Percentiles rank a stretch among this genome's conserved stretches.
Conservation (phyloP, 2,329 filamentous ascomycete genomes). For the Colletotrichum eleusines region DNA sequence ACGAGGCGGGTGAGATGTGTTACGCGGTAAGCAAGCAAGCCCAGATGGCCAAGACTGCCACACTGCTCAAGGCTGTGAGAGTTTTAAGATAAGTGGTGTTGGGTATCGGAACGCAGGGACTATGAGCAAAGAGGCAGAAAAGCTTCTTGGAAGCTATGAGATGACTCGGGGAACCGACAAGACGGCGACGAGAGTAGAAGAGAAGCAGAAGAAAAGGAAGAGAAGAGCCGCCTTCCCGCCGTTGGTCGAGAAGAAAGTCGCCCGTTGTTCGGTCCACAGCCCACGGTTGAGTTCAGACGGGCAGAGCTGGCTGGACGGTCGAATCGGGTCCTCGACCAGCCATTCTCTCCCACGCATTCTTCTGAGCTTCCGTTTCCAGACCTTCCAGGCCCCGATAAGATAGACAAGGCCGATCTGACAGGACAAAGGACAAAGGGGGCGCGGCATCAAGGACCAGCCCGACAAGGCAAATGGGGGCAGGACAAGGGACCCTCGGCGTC, state of each 20-base stretch:
- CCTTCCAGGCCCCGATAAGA: slow-evolving; percentile 29
- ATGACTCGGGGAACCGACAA: slow-evolving; percentile 3
- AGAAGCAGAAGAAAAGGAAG: not conserved
- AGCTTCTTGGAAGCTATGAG: not conserved
- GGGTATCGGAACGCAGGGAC: not conserved
- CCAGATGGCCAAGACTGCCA: not conserved
- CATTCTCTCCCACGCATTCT: slow-evolving; percentile 16
- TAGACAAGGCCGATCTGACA: slow-evolving; percentile 22
- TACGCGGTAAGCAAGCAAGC: too few species aligned
- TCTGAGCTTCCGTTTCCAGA: slow-evolving; percentile 19
- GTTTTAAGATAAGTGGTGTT: not conserved
- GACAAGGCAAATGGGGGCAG: slow-evolving; percentile 6
- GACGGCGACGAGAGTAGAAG: not conserved
- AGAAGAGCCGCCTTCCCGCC: slow-evolving; percentile 10
- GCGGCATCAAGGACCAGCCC: not conserved
- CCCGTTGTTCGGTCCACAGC: slow-evolving; percentile 27
- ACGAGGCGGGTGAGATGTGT: slow-evolving; percentile 4
- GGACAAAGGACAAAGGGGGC: slow-evolving; percentile 7
- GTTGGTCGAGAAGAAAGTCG: not conserved
- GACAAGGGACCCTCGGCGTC: not conserved
- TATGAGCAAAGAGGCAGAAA: not conserved
- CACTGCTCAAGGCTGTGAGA: not conserved
- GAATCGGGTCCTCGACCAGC: slow-evolving; percentile 15
- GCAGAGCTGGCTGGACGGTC: slow-evolving; percentile 3
- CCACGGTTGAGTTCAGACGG: slow-evolving; percentile 16